Base-by-base conservation (phyloP, 306 rosid species). In the Dryas alaskensis region DNA sequence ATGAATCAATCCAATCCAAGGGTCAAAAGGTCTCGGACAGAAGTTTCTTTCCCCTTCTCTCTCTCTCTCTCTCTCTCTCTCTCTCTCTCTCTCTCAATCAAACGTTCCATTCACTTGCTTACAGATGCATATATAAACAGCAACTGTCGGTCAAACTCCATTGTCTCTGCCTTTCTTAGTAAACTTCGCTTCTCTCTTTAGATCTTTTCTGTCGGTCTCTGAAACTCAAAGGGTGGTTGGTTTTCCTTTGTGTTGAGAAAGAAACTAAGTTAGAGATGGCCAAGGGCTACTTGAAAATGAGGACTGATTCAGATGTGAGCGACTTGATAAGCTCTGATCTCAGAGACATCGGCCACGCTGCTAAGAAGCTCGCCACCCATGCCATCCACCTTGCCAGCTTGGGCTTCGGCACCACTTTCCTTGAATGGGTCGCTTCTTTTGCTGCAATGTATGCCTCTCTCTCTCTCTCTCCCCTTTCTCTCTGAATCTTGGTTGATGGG, bases 341-440 rank as follows among this genome's bases (percentile, higher is more conserved):
- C n/a, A 86, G 74, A 42, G 97, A 89, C 11, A 60, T 91, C 1
- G 60, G 76, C 31, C 1, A 45, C 1, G 89, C 94, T 61, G 89
- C 83, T 65, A 81, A 42, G 17, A 85, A 76, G 69, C 86, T 93
- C 14, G 91, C 89, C 16, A 51, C 44, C 8, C 94, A 93, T 54
- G 86, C 80, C 77, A 1, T 91, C 74, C 82, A 77, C 65, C 92
- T 89, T 7, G 91, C 86, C 22, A 75, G 88, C 72, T 10, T 79
- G 2, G 96, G 96, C 72, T 85, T 91, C 44, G 91, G 87, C 53
- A 79, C 89, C 57, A 42, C 91, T 37, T 76, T 93, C 50, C 89
- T 93, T 39, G 81, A 87, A 61, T 88, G 92, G 81, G 31, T 93
- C 60, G 94, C 97, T 79, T 75, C 89, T 9, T 47, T 91, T 77